phyloP scores from a whole-genome alignment of 1,284 basidiomycete species.

The Cerrena zonata region DNA sequence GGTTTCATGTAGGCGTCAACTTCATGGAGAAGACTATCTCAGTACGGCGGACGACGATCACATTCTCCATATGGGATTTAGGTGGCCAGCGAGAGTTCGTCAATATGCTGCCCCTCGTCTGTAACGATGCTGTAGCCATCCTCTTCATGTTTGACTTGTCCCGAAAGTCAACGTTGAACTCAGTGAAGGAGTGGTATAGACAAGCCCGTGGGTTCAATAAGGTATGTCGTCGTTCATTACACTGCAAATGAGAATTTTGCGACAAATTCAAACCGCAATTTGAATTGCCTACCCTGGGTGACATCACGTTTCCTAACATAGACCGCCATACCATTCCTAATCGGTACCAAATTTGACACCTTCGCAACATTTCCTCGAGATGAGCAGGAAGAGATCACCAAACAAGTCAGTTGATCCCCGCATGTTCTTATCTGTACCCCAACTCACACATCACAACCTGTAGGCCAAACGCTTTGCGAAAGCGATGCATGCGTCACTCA shows the following conservation, averaged over 20 bases:
- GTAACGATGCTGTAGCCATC: conserved; percentile 97
- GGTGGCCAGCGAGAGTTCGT: conserved; percentile 97
- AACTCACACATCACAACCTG: conserved; percentile 1
- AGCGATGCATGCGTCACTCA: conserved; percentile 96
- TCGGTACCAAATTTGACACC: conserved; percentile 96
- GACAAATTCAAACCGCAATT: neutral
- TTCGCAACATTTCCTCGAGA: conserved; percentile 93
- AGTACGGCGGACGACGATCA: conserved; percentile 95
- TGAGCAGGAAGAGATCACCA: conserved; percentile 98
- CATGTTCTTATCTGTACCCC: neutral
- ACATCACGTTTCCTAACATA: conserved; percentile 26
- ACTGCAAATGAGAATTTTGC: neutral
- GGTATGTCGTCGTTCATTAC: conserved; percentile 40
- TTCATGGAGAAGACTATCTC: conserved; percentile 99
- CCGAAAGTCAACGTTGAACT: conserved; percentile 93
- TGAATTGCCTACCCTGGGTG: neutral
- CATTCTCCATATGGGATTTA: conserved; percentile 98
- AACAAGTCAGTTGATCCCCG: conserved; percentile 56
- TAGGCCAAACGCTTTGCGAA: conserved; percentile 92
- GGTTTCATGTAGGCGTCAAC: conserved; percentile 71
- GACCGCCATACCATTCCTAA: conserved; percentile 93
- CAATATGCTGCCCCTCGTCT: conserved; percentile 96
- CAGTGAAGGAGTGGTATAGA: conserved; percentile 98
- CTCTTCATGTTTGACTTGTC: conserved; percentile 99
- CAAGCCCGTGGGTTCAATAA: conserved; percentile 98